Evolutionary conservation across 2,329 filamentous ascomycete genomes (phyloP), one percentile per base, ranked within the genome.

Genomic region (Hyphodiscus sp.): DNA sequence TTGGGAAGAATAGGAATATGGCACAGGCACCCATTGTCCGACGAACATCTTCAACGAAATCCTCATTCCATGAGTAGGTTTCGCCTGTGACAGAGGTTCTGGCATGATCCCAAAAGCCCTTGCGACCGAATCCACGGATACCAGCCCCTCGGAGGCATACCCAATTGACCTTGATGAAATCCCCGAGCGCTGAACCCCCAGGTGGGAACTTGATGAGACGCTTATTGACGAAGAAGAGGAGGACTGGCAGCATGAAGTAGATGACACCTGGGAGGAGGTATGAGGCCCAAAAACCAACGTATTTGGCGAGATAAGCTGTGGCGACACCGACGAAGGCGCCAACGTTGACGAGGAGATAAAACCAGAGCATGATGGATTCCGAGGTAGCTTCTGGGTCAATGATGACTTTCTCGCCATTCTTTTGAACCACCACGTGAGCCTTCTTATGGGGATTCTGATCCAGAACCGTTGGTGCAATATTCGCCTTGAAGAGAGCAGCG

Each of bases 31-130:
- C 76, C 55, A 87, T 73, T 56, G 85, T 85, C 69, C 87, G 85
- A 49, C 77, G 77, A 49, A 91, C 83, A 65, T 91, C 86, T 64
- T 89, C 86, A 20, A 92, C 87, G 83, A 87, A 92, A 43, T 79
- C 80, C 61, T 92, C 89, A 57, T 91, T 87, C 64, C 90, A 91
- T 0, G 82, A 85, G 81, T 76, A 68, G 1, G 68, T 70, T 26
- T 75, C 70, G 10, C 78, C 73, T 7, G 87, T 73, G 42, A 75
- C 73, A 1, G 81, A 86, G 2, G 87, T 86, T 71, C 87, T 87
- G 52, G 82, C 82, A 5, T 75, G 66, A 19, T 89, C 82, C 79
- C 85, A 89, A 71, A 87, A 85, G 20, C 74, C 74, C 38, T 54
- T 46, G 18, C 54, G 49, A 19, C 59, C 59, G 19, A 63, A 43